A percentile compares a stretch with the other conserved stretches of the same genome.
These are phyloP conservation scores for Cystofilobasidium ferigula DNA, from an alignment of 768 basidiomycete species.

Conservation along the genomic window DNA sequence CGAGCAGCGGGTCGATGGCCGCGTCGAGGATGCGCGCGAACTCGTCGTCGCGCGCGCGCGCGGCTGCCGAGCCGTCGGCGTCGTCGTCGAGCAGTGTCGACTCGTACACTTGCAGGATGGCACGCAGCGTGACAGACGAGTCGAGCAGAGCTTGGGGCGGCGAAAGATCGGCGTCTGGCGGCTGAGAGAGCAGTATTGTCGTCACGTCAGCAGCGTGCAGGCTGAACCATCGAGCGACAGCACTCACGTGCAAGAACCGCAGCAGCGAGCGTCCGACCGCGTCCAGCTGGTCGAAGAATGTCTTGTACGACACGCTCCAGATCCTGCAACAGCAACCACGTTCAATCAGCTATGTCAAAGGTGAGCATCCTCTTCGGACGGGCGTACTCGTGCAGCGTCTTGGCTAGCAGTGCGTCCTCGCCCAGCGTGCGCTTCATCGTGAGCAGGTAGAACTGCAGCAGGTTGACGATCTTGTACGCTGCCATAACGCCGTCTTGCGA, in stretches of 20 bases:
- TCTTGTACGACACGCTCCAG: slow-evolving; percentile 63
- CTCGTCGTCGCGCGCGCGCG: slow-evolving; percentile 37
- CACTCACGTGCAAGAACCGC: slow-evolving; percentile 43
- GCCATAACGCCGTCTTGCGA: slow-evolving; percentile 88
- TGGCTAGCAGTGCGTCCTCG: slow-evolving; percentile 61
- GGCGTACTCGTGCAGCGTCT: slow-evolving; percentile 65
- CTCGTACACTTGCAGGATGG: slow-evolving; percentile 79
- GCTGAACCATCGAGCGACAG: not conserved
- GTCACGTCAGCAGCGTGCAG: too few relatives aligned
- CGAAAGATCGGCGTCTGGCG: slow-evolving; percentile 53
- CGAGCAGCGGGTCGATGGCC: slow-evolving; percentile 71
- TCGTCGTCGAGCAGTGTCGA: slow-evolving; percentile 61
- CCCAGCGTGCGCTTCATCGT: slow-evolving; percentile 92
- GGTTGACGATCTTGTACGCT: slow-evolving; percentile 82
- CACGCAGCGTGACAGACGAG: slow-evolving; percentile 68
- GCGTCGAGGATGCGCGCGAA: slow-evolving; percentile 69
- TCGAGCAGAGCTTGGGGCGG: slow-evolving; percentile 73
- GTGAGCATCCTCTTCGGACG: not conserved
- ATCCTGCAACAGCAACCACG: slow-evolving; percentile 46
- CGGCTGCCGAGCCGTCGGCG: slow-evolving; percentile 30
- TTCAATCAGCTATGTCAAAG: not conserved
- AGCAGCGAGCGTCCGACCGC: slow-evolving; percentile 58
- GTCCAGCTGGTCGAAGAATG: slow-evolving; percentile 80
- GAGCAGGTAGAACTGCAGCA: slow-evolving; percentile 85
- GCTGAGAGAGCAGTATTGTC: slow-evolving; percentile 28